Conservation (phyloP, 768 basidiomycete species). For the Amanita inopinata region DNA sequence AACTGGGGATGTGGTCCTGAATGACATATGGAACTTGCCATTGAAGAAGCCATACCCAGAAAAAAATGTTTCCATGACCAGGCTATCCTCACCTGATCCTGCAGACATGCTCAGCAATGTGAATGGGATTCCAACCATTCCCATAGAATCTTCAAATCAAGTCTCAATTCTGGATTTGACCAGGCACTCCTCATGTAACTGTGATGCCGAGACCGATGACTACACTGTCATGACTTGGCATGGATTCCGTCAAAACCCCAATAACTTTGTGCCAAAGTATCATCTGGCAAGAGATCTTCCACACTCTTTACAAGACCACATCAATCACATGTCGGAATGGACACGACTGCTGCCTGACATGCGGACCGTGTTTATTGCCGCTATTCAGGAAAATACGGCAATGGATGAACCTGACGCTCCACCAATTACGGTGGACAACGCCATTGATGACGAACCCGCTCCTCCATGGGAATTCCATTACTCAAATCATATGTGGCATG, state of each 20-base stretch:
- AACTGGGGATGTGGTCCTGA: no score
- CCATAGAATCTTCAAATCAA: background rate
- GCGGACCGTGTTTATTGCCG: conserved; percentile 49
- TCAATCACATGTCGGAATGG: conserved; percentile 41
- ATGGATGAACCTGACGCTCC: conserved; percentile 65
- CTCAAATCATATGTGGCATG: conserved; percentile 73
- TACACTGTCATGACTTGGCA: conserved; percentile 30
- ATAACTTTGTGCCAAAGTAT: conserved; percentile 24
- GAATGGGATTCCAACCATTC: background rate
- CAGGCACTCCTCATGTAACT: no score
- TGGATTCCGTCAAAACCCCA: conserved; percentile 23
- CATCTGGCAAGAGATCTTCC: conserved; percentile 43
- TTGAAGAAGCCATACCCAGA: no score
- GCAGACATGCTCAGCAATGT: background rate
- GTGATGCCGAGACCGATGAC: conserved; percentile 16
- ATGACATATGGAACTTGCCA: no score
- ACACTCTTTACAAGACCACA: conserved; percentile 52
- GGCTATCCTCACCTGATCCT: background rate
- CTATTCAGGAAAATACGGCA: conserved; percentile 55
- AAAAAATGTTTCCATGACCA: background rate
- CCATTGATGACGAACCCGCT: conserved; percentile 54
- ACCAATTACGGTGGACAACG: conserved; percentile 55
- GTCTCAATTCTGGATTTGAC: background rate
- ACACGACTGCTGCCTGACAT: conserved; percentile 33
- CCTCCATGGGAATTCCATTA: conserved; percentile 87